These are phyloP conservation scores for Epicoccum nigrum DNA, from an alignment of 2,329 filamentous ascomycete genomes.

Conservation along the genomic window DNA sequence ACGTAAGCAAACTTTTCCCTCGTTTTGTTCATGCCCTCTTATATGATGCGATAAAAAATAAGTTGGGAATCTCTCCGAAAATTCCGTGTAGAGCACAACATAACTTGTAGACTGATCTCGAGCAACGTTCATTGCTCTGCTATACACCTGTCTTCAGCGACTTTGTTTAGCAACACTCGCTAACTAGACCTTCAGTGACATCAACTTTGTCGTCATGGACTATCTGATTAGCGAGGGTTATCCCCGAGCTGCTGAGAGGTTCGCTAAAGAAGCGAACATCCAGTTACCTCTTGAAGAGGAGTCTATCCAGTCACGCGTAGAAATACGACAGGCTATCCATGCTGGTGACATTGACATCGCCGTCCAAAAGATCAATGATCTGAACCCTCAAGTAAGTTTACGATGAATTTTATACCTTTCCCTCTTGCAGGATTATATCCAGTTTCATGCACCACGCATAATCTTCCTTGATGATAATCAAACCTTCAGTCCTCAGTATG, in stretches of 20 bases:
- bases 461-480: conserved; percentile 87
- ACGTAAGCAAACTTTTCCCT: conserved; percentile 65
- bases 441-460: conserved; percentile 99
- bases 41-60: conserved; percentile 83
- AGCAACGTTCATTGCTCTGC: conserved; percentile 24
- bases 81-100: conserved; percentile 84
- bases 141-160: conserved; percentile 1
- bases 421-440: conserved; percentile 85
- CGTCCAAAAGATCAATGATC: conserved; percentile 84
- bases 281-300: conserved; percentile 72
- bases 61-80: conserved; percentile 99
- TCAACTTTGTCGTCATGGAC: conserved; percentile 94
- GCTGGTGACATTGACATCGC: conserved; percentile 83
- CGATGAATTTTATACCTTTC: not conserved
- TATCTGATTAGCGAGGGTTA: conserved; percentile 97
- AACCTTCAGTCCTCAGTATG: conserved; percentile 86
- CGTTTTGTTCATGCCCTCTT: conserved; percentile 15
- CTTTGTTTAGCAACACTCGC: conserved; percentile 9
- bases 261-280: conserved; percentile 92
- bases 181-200: conserved; percentile 69
- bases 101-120: conserved; percentile 76
- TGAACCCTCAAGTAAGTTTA: conserved; percentile 82
- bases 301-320: conserved; percentile 77
- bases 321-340: conserved; percentile 85
- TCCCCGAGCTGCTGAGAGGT: conserved; percentile 87